Conservation (phyloP, 805 yeast species). For the Ogataea methylovora region DNA sequence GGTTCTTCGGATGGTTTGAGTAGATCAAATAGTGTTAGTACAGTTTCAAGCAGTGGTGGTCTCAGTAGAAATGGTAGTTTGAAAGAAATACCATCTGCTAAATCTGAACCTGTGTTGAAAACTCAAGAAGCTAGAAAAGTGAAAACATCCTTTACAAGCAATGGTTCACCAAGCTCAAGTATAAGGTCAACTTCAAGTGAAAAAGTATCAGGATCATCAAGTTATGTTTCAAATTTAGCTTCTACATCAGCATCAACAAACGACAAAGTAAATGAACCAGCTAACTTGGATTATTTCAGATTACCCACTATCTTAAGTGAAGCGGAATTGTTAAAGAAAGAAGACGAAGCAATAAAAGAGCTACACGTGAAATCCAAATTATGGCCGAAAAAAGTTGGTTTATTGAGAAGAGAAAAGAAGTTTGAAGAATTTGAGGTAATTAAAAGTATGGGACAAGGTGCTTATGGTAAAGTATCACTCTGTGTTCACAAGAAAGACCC, state of each 20-base stretch:
- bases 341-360: constrained; percentile 34
- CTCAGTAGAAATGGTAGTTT: no score
- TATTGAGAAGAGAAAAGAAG: constrained; percentile 60
- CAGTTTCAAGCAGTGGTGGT: no score
- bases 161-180: no score
- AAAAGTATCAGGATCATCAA: no score
- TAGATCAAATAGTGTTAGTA: constrained; percentile 14
- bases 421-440: constrained; percentile 63
- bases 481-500: constrained; percentile 62
- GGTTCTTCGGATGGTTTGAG: constrained; percentile 20
- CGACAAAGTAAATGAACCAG: constrained; percentile 5
- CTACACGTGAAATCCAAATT: constrained; percentile 28
- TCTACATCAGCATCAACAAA: constrained; percentile 4
- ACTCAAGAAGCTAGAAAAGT: no score
- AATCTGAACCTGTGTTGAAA: no score
- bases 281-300: constrained; percentile 10
- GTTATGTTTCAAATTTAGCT: not conserved
- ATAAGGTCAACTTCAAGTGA: no score
- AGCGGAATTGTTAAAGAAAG: constrained; percentile 35
- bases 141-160: no score
- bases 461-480: constrained; percentile 88
- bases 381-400: constrained; percentile 59
- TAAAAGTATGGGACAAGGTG: constrained; percentile 90
- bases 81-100: no score
- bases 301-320: constrained; percentile 26